Evolutionary conservation across 108 stramenopile genomes (phyloP), one percentile per base, ranked within the genome.

Genomic region (Nitzschia sp.): DNA sequence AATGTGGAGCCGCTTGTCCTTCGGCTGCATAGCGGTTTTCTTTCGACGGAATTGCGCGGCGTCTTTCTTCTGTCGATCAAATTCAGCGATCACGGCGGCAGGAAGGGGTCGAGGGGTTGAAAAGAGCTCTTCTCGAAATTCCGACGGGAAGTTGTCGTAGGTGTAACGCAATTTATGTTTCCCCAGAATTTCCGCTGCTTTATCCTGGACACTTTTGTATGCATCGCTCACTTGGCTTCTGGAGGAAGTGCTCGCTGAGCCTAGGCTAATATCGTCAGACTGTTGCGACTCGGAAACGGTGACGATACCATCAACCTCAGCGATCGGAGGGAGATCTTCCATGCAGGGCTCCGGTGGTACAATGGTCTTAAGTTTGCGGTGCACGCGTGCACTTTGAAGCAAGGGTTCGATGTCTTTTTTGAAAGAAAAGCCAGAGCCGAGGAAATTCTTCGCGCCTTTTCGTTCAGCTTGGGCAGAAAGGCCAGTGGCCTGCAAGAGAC

Each of bases 51-150:
- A 92, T 63, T 82, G 85, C 16, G 86, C 91, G 4, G 88, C 88
- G 65, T 89, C 88, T 55, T 92, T 88, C 48, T 82, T 81, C 66
- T 92, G 91, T 19, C 91, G 82, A 70, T 92, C 91, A 61, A 87
- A 92, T 65, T 93, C 92, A 2, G 88, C 89, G 62, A 84, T 81
- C 17, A 93, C 89, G 23, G 89, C 92, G n/a, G 87, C 79, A 1
- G 92, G 86, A 56, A 93, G 64, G 9, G 89, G 89, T 34, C 87
- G 84, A 21, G 92, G 86, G 0, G 25, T 71, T n/a, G 86, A 86
- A 77, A 93, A 93, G 17, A 89, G 62, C 2, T 83, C 80, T 16
- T 80, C 68, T 6, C 85, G 66, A 21, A 93, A 80, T 33, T 71
- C 73, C 1, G 85, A 86, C 9, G 92, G 92, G 45, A 93, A 93